phyloP scores from a whole-genome alignment of 371 early-diverging fungal species.

The Lichtheimia ramosa region DNA sequence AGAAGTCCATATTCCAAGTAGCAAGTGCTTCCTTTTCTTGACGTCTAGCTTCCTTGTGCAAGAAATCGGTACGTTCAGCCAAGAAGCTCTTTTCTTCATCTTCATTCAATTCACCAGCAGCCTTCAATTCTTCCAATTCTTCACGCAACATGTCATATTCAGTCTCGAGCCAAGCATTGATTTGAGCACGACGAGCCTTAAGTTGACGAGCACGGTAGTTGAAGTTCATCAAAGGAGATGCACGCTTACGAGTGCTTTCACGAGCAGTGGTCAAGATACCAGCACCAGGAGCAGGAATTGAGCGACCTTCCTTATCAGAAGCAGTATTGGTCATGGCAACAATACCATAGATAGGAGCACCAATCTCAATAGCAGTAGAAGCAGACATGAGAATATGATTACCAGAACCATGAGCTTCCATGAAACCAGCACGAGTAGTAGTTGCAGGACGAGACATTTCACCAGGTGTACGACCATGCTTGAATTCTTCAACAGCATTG shows the following conservation, averaged over 20 bases:
- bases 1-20: conserved; percentile 90
- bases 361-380: conserved; percentile 89
- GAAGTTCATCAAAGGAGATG: conserved; percentile 83
- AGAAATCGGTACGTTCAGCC: conserved; percentile 77
- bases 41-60: conserved; percentile 83
- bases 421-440: conserved; percentile 92
- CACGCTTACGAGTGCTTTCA: conserved; percentile 62
- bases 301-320: conserved; percentile 96
- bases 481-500: conserved; percentile 83
- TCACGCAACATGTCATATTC: conserved; percentile 76
- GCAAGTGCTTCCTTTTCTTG: conserved; percentile 83
- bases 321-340: conserved; percentile 93
- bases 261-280: conserved; percentile 95
- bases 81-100: conserved; percentile 67
- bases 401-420: conserved; percentile 95
- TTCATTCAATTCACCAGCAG: conserved; percentile 53
- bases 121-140: conserved; percentile 76
- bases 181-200: conserved; percentile 75
- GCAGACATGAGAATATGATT: conserved; percentile 92
- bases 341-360: conserved; percentile 93
- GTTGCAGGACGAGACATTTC: conserved; percentile 95
- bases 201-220: conserved; percentile 91
- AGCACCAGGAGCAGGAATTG: conserved; percentile 95
- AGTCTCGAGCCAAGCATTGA: conserved; percentile 84
- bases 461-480: conserved; percentile 81